Percentiles rank a stretch among this genome's conserved stretches.
Evolutionary conservation across 768 basidiomycete species (phyloP).

Genomic region (Russula virescens): DNA sequence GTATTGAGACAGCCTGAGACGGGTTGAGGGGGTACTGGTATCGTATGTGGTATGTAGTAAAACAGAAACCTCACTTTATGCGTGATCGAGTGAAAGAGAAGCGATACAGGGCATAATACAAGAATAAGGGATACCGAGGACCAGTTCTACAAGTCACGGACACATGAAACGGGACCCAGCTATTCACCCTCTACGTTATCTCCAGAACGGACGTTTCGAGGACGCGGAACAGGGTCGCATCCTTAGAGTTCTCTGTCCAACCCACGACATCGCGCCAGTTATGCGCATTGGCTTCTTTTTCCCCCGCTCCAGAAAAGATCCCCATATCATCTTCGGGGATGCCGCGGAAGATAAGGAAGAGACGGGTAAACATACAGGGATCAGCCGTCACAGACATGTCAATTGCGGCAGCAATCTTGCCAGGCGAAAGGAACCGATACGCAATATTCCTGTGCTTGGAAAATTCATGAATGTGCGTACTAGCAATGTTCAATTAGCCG

Average conservation of each 20-base stretch:
- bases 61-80: constrained; percentile 4
- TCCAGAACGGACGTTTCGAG: constrained; percentile 77
- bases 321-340: constrained; percentile 74
- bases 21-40: constrained; percentile 2
- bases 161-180: neutral
- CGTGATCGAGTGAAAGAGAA: neutral
- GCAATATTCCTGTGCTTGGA: constrained; percentile 79
- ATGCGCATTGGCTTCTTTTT: constrained; percentile 75
- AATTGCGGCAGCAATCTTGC: constrained; percentile 77
- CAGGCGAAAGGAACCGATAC: constrained; percentile 79
- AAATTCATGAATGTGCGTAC: constrained; percentile 73
- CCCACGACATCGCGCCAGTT: constrained; percentile 80
- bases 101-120: constrained; percentile 20
- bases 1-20: constrained; percentile 15
- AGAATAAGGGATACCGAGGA: constrained; percentile 19
- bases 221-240: constrained; percentile 66
- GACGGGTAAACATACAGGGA: constrained; percentile 73
- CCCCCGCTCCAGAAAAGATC: constrained; percentile 69
- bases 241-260: constrained; percentile 79
- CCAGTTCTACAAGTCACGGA: constrained; percentile 5
- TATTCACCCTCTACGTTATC: constrained; percentile 38
- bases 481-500: constrained; percentile 28
- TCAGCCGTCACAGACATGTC: constrained; percentile 81
- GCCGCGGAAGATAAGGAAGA: constrained; percentile 85
- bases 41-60: constrained; percentile 12